Conservation (phyloP, 495 filamentous ascomycete species). For the Xylaria cubensis region DNA sequence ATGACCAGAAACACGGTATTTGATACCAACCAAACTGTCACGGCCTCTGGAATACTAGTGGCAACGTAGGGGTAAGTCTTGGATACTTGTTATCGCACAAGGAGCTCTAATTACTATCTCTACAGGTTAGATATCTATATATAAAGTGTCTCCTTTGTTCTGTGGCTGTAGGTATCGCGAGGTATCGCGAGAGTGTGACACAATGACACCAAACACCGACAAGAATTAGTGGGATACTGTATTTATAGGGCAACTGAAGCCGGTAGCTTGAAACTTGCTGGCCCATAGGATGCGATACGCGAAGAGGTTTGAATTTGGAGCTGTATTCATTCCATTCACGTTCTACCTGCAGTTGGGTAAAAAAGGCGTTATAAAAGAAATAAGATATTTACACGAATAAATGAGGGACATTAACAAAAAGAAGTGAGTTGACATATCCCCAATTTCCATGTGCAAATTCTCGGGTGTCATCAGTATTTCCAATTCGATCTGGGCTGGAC, state of each 20-base stretch:
- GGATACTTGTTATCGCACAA: too few species aligned
- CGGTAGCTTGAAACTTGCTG: constrained; percentile 31
- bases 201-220: constrained; percentile 25
- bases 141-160: too few species aligned
- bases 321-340: constrained; percentile 31
- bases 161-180: too few species aligned
- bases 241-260: constrained; percentile 26
- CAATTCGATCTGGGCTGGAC: neutral
- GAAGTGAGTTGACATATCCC: neutral
- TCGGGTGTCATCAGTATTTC: neutral
- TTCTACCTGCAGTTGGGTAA: constrained; percentile 28
- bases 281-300: constrained; percentile 30
- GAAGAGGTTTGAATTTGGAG: constrained; percentile 19
- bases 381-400: neutral
- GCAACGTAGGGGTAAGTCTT: too few species aligned
- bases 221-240: constrained; percentile 33
- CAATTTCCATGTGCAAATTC: neutral
- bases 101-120: too few species aligned
- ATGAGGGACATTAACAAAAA: constrained; percentile 29
- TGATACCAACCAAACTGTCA: constrained; percentile 30
- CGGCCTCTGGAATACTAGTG: too few species aligned
- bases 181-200: too few species aligned
- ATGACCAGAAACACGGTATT: constrained; percentile 26
- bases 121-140: too few species aligned
- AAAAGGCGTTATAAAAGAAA: constrained; percentile 26